Percentiles rank a stretch among this genome's conserved stretches.
phyloP scores from a whole-genome alignment of 495 filamentous ascomycete genomes.

The Cetradonia linearis region DNA sequence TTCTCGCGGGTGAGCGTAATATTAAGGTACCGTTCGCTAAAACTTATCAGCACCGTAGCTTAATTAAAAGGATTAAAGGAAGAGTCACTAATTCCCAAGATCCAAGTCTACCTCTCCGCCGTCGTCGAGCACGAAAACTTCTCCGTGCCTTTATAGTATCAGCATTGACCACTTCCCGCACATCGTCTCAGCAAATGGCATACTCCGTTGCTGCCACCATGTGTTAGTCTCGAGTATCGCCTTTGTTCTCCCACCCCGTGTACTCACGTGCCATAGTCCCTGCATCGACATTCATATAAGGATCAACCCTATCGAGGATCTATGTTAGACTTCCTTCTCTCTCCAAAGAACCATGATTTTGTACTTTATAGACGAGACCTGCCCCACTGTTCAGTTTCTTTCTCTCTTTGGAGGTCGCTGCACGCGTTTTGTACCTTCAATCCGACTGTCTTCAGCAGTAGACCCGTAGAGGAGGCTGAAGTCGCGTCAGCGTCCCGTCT shows the following conservation, averaged over 20 bases:
- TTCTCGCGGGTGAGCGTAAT: conserved; percentile 65
- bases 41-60: neutral
- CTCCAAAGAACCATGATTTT: neutral
- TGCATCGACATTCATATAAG: conserved; percentile 69
- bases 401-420: conserved; percentile 15
- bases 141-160: conserved; percentile 42
- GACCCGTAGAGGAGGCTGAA: conserved; percentile 56
- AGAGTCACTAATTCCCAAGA: conserved; percentile 68
- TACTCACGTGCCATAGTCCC: neutral
- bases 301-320: conserved; percentile 49
- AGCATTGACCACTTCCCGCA: neutral
- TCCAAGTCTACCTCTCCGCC: conserved; percentile 84
- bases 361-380: conserved; percentile 53
- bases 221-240: neutral
- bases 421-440: conserved; percentile 46
- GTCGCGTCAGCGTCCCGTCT: conserved; percentile 26
- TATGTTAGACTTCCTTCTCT: neutral
- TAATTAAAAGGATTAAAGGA: neutral
- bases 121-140: conserved; percentile 65
- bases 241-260: neutral
- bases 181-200: conserved; percentile 47
- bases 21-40: conserved; percentile 59
- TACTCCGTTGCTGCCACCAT: conserved; percentile 50
- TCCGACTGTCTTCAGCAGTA: conserved; percentile 77
- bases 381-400: conserved; percentile 29